Evolutionary conservation across 345 rosid species (phyloP).

Genomic region (Hypericum androsaemum): DNA sequence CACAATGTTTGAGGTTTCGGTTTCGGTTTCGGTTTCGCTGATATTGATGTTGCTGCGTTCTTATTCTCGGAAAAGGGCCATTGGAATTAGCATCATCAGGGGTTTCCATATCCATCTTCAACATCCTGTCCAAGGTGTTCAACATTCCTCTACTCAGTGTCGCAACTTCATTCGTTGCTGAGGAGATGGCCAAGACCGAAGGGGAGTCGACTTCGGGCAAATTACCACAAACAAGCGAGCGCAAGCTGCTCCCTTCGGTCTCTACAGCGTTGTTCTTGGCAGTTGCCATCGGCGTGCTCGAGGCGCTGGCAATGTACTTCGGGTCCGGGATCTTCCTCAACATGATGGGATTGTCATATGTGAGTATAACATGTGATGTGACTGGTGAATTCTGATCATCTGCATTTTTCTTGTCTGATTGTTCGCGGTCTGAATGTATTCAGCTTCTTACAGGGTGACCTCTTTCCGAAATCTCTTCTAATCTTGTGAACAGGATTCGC

Average conservation of each 20-base stretch:
- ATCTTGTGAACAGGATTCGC: conserved; percentile 25
- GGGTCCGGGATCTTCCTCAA: conserved; percentile 26
- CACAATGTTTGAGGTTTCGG: too few species aligned
- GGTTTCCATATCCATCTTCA: conserved; percentile 18
- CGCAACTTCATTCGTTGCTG: conserved; percentile 28
- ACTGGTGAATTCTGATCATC: conserved; percentile 1
- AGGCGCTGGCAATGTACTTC: conserved; percentile 27
- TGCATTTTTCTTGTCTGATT: too few species aligned
- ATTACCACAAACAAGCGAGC: conserved; percentile 9
- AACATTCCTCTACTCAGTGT: conserved; percentile 27
- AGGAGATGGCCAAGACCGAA: conserved; percentile 17
- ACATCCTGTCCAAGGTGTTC: conserved; percentile 27
- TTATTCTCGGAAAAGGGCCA: conserved; percentile 11
- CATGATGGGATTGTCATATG: conserved; percentile 26
- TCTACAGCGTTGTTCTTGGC: conserved; percentile 28
- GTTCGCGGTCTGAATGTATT: conserved; percentile 1
- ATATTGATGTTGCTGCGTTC: background rate
- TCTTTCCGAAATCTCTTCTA: conserved; percentile 13
- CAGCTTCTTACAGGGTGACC: conserved; percentile 1
- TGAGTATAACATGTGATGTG: conserved; percentile 7
- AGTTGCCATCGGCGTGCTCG: conserved; percentile 18
- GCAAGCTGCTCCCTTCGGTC: conserved; percentile 25
- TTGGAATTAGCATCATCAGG: conserved; percentile 15
- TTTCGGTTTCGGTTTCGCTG: background rate
- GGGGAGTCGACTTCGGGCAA: conserved; percentile 15